Evolutionary conservation across 2,329 filamentous ascomycete genomes (phyloP), one percentile per base, ranked within the genome.

Genomic region (Pseudopithomyces chartarum): DNA sequence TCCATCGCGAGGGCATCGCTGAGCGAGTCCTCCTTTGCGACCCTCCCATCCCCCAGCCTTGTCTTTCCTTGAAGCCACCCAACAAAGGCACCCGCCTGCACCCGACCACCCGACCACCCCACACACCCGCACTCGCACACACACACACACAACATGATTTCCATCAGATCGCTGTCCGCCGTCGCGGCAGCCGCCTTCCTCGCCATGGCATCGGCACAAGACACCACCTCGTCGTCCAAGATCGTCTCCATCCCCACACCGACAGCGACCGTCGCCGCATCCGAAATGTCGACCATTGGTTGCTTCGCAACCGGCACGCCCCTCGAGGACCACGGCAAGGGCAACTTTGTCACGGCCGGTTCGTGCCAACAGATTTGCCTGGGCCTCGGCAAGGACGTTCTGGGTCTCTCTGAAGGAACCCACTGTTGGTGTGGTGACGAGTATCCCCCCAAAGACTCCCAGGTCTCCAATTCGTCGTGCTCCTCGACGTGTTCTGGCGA

Each of bases 341-440:
- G 79, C 55, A 76, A 71, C 26, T 87, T 79, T 65, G 84, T 86
- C 65, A 83, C 80, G 60, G 73, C 75, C 29, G 84, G 85, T 52
- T 81, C 81, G 62, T 88, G 86, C 63, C 81, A 84, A 61, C 64
- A 74, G 19, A 72, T 78, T 59, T 88, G 86, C 69, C 66, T 79
- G 22, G 66, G 75, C 2, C 68, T 75, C 0, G 67, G 79, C 7
- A 80, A 83, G 34, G 63, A 81, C 1, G 89, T 92, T 7, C 85
- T 88, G 66, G 91, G 82, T 32, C 77, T 90, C 43, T 84, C 82
- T 7, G 81, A 82, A 17, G 84, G 84, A 15, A 79, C 81, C 17
- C 76, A 85, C 61, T 97, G 92, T 77, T 90, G 81, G 68, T 96
- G 92, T 68, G 92, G 92, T 57, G 78, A 86, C 60, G 76, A 81